A percentile compares a stretch with the other conserved stretches of the same genome.
Conservation (phyloP, 257 asterid species). For the Solanum arcanum region DNA sequence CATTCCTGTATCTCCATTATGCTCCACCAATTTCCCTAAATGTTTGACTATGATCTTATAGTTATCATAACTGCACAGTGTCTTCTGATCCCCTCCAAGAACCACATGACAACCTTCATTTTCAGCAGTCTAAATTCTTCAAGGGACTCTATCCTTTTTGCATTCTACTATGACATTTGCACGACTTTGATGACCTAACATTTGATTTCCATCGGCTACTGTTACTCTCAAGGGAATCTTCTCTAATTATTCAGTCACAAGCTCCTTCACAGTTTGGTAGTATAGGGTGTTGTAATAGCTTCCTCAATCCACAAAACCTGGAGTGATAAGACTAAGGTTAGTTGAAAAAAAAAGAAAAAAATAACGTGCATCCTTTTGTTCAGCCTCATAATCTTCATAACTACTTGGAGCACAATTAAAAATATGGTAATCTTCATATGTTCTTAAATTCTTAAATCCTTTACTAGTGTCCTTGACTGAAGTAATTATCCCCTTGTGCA, state of each 20-base stretch:
- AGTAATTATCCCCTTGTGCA: not conserved
- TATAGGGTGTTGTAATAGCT: not conserved
- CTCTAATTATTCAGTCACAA: not conserved
- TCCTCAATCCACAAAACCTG: not conserved
- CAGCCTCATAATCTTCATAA: not conserved
- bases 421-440: not conserved
- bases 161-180: not conserved
- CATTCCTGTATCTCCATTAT: not conserved
- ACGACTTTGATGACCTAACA: not conserved
- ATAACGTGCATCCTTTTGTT: not conserved
- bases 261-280: not conserved
- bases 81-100: not conserved
- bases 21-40: not conserved
- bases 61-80: not conserved
- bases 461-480: not conserved
- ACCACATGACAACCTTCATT: not conserved
- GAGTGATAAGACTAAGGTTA: not conserved
- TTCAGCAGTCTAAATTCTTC: not conserved
- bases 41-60: not conserved
- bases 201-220: not conserved
- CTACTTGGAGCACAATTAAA: not conserved
- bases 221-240: not conserved
- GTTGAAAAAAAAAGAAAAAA: not conserved
- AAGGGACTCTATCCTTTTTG: not conserved
- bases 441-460: not conserved